Base-by-base conservation (phyloP, 768 basidiomycete genomes). In the Leccinum pellstonianum region DNA sequence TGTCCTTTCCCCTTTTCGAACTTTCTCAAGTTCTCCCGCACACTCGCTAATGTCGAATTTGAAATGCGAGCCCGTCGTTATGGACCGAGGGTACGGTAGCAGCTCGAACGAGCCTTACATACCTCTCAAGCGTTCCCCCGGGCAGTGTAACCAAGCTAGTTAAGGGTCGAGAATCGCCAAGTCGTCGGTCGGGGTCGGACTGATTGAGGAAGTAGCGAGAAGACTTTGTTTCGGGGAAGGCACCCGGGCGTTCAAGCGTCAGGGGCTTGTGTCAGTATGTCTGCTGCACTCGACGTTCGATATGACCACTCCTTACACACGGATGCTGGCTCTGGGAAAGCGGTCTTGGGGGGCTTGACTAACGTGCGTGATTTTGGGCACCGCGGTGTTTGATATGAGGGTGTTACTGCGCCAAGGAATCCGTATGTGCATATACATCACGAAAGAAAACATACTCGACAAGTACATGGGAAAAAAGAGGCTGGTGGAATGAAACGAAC, bases 381-480 rank as follows among this genome's bases (percentile, higher is more conserved):
- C 43, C 19, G 19, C 43, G 11, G 43, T 19, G 43, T 17, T 17
- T 17, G 38, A 17, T 38, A 38, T 38, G 15, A 14, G 12, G 33
- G 17, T 25, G 57, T 51, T 46, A 55, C 43, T 21, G 48, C 47
- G 43, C 41, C 49, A 41, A 51, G 49, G 21, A 38, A 46, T 53
- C 56, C 41, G 43, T 46, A 46, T 19, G 19, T 19, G n/a, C 19
- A n/a, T 49, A 46, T 48, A 56, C 49, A 60, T 62, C 59, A 64
- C 64, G 55, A 54, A 60, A 19, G 11, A 46, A 46, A 7, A 35
- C 54, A 63, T 53, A 61, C 52, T 64, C 56, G 54, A 58, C 57
- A 54, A 52, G 59, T 63, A 65, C 61, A 70, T 68, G 62, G 58
- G 64, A 70, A 64, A 52, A 52, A 46, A 59, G 56, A 59, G 59